Conservation (phyloP, 1,139 yeast genomes). For the Kazachstania sp. region DNA sequence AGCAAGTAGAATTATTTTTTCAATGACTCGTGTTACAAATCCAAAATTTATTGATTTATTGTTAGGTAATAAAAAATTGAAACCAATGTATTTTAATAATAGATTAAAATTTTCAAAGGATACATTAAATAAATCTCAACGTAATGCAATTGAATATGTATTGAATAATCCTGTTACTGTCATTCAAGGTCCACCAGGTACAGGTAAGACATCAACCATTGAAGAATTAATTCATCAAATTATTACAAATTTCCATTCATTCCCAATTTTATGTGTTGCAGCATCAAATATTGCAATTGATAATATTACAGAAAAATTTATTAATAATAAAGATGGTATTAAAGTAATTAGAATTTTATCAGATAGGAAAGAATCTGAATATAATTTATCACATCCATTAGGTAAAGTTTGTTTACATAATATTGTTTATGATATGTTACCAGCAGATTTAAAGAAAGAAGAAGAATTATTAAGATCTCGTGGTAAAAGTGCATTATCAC, state of each 20-base stretch:
- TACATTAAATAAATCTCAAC: conserved; percentile 54
- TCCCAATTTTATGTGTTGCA: conserved; percentile 64
- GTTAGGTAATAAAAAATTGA: conserved; percentile 52
- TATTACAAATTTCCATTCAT: conserved; percentile 45
- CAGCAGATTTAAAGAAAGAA: conserved; percentile 38
- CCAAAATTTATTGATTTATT: conserved; percentile 50
- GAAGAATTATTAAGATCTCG: conserved; percentile 38
- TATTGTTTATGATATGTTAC: conserved; percentile 44
- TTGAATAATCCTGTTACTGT: conserved; percentile 58
- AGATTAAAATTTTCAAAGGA: conserved; percentile 42
- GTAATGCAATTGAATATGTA: conserved; percentile 58
- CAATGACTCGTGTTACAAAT: conserved; percentile 54
- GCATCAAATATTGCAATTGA: conserved; percentile 72
- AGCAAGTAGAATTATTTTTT: conserved; percentile 51
- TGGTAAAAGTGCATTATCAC: conserved; percentile 33
- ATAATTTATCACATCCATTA: conserved; percentile 46
- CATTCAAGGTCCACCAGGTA: conserved; percentile 62
- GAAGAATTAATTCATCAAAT: conserved; percentile 59
- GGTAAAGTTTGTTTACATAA: conserved; percentile 57
- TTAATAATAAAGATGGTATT: conserved; percentile 40
- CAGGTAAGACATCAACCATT: conserved; percentile 60
- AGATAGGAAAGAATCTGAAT: conserved; percentile 52
- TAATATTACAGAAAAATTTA: conserved; percentile 62
- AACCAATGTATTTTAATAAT: conserved; percentile 50
- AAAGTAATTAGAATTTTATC: conserved; percentile 53